Base-by-base conservation (phyloP, 1,284 basidiomycete species). In the Leucoagaricus sp. region DNA sequence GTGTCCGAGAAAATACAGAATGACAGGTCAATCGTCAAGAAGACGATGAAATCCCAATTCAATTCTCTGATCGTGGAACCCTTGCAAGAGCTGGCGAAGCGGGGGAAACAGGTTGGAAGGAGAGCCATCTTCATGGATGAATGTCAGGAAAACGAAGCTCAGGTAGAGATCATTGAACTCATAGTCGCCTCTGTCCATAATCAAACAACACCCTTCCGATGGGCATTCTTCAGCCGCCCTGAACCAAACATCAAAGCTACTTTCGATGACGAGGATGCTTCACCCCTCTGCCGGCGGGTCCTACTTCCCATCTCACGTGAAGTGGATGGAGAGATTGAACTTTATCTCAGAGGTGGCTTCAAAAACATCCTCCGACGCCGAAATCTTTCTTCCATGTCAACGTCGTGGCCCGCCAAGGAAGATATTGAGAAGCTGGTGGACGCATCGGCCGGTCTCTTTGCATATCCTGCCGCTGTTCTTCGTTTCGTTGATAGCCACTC, bases 41-140 rank as follows among this genome's bases (percentile, higher is more conserved):
- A 49, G 17, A 25, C 34, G 5, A 40, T 58, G 46, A 23, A 26
- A 13, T 28, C 17, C 6, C 51, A 58, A 19, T 34, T 54, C 17
- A 5, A 29, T 23, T 25, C 23, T 2, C 31, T 58, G 33, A 45
- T 58, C 26, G 45, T 44, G 2, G 17, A 58, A 10, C 57, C 57
- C 4, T 26, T 58, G 4, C 33, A n/a, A n/a, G 8, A 42, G 21
- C 12, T 53, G 17, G 5, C 4, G 17, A 17, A 31, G n/a, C 26
- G 19, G 23, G 40, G 23, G 9, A 19, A 31, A 10, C 29, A 21
- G n/a, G 15, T 52, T 4, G 4, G n/a, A 1, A 19, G 25, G 7
- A 42, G 7, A 15, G 17, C 56, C 4, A 42, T 58, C n/a, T 13
- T 60, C 40, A 46, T 60, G 4, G 59, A 60, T 26, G 59, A 60